Percentiles rank a stretch among this genome's conserved stretches.
These are phyloP conservation scores for Phytopythium mirpurense DNA, from an alignment of 352 stramenopile genomes.

Conservation along the genomic window DNA sequence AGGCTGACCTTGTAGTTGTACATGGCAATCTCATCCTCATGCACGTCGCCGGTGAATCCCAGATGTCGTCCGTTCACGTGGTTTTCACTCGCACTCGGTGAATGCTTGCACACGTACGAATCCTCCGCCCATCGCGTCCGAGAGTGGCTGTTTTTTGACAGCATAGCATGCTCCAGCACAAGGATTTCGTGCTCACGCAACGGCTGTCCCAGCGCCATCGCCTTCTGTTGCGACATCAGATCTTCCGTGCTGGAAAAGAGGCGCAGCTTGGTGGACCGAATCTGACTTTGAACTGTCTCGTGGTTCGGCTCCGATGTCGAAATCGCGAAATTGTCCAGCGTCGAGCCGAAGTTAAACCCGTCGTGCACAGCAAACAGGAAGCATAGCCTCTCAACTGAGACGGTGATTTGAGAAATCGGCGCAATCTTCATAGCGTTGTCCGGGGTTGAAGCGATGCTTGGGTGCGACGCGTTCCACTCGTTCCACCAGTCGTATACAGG, in stretches of 20 bases:
- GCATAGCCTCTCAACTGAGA: slow-evolving; percentile 41
- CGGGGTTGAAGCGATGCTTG: slow-evolving; percentile 39
- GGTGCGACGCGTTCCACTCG: slow-evolving; percentile 69
- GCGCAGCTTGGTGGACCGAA: slow-evolving; percentile 18
- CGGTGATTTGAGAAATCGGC: slow-evolving; percentile 54
- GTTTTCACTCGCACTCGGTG: slow-evolving; percentile 10
- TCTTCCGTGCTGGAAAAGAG: slow-evolving; percentile 34
- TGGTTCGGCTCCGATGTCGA: slow-evolving; percentile 28
- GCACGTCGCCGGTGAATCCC: slow-evolving; percentile 9
- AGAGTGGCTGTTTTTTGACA: slow-evolving; percentile 46
- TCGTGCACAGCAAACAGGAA: slow-evolving; percentile 56
- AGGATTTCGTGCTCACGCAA: slow-evolving; percentile 38
- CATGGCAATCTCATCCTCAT: slow-evolving; percentile 47
- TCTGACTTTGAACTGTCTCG: slow-evolving; percentile 29
- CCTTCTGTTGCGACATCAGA: slow-evolving; percentile 21
- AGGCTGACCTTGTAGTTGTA: slow-evolving; percentile 59
- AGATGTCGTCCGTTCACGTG: slow-evolving; percentile 15
- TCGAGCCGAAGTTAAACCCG: slow-evolving; percentile 49
- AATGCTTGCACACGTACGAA: slow-evolving; percentile 42
- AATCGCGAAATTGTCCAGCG: slow-evolving; percentile 28
- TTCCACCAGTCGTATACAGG: slow-evolving; percentile 85
- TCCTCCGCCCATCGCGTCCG: slow-evolving; percentile 43
- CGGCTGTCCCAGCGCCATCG: slow-evolving; percentile 16
- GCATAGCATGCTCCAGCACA: slow-evolving; percentile 18
- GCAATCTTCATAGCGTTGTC: slow-evolving; percentile 49